Conservation (phyloP, 306 rosid species). For the Erythrophleum fordii region DNA sequence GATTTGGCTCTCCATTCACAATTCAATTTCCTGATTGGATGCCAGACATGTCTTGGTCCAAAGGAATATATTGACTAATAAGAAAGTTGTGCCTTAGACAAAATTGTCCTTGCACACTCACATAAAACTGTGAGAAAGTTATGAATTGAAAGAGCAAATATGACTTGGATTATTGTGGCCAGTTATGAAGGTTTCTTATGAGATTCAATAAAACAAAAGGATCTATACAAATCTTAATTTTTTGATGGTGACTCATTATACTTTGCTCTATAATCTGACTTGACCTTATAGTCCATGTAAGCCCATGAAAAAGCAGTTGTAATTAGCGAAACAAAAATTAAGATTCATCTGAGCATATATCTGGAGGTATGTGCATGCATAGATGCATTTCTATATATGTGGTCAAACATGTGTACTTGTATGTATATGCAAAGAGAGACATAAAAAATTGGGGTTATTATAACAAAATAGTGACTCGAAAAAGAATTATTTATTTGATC, state of each 20-base stretch:
- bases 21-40: neutral
- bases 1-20: neutral
- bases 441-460: neutral
- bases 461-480: neutral
- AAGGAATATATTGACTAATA: neutral
- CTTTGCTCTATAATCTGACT: neutral
- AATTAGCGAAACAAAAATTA: neutral
- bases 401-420: neutral
- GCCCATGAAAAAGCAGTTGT: neutral
- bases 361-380: neutral
- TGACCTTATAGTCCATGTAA: neutral
- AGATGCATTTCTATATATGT: neutral
- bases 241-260: neutral
- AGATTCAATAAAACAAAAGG: neutral
- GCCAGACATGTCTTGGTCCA: constrained; percentile 7
- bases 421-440: neutral
- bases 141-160: no score
- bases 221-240: neutral
- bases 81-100: neutral
- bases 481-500: neutral
- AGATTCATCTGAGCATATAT: neutral
- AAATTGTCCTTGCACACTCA: neutral
- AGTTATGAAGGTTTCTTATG: no score
- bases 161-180: no score
- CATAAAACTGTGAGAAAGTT: neutral